Evolutionary conservation across 2,329 filamentous ascomycete genomes (phyloP), one percentile per base, ranked within the genome.

Genomic region (Claviceps arundinis): DNA sequence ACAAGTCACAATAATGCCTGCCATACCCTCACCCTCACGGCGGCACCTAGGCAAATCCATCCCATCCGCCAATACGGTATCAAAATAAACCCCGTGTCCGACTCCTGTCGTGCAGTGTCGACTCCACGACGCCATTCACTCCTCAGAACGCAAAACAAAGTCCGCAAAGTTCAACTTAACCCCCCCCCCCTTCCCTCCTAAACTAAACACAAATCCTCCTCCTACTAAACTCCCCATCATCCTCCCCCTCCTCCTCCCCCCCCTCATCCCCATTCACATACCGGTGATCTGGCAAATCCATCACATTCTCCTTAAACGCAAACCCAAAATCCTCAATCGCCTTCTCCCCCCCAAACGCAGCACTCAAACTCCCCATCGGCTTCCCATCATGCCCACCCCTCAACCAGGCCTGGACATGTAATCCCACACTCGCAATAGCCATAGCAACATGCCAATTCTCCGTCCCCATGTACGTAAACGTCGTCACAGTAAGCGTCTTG

Each of bases 361-460:
- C 56, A 38, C 54, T 61, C 44, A 56, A 48, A 11, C 38, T 48
- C 16, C 49, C 52, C 5, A 42, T 42, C 6, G 49, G 50, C 30
- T 53, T 46, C 13, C 5, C 14, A 38, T 54, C 37, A 24, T 47
- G 19, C 2, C 61, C 62, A 34, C 60, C 60, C 16, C 61, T 61
- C 9, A 77, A 59, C 72, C 73, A 76, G 9, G 62, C 57, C 56
- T 74, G 70, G 49, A 77, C 55, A 26, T 59, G 64, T 54, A 74
- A 56, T 3, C 62, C 65, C 1, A 64, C 65, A 14, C 60, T 60
- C 24, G 70, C 68, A 4, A 69, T 63, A 5, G 65, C 65, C 3
- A 64, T 62, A 1, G 65, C 65, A 11, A 75, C 63, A 47, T 72
- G 69, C 74, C 74, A 77, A 55, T 73, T 72, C 47, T 76, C 73